Base-by-base conservation (phyloP, 2,329 filamentous ascomycete genomes). In the Epichloe sp. region DNA sequence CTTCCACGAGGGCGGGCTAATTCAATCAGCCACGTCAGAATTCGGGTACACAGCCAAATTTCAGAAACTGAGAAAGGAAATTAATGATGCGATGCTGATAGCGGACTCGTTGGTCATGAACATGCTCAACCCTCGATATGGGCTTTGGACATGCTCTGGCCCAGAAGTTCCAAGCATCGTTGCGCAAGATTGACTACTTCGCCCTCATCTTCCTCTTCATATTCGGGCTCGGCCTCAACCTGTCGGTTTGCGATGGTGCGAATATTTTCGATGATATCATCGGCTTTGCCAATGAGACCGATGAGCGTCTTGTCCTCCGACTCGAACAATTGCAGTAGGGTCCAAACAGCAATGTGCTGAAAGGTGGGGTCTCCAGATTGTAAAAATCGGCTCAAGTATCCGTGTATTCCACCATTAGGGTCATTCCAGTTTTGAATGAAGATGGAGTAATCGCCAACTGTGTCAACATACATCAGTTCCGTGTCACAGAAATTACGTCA, bases 281-380 rank as follows among this genome's bases (percentile, higher is more conserved):
- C 86, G 2, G 89, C 90, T 63, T 91, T 86, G 60, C 87, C 83
- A 59, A 98, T 96, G 47, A 88, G 81, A 47, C 83, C 83, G 56
- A 96, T 85, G n/a, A 98, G 75, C 51, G 82, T 85, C 69, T 86
- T 83, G 64, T 98, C 91, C 65, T 95, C 90, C 0, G 91, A 96
- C 69, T 98, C 93, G 48, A 98, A 83, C 3, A 98, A 78, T 65
- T 98, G 93, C 3, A 98, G 78, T 46, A 98, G 72, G 1, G 93
- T 98, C 93, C 93, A 98, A 56, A 97, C 95, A 48, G 93, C 93
- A 63, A 98, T 98, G 65, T 98, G 93, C 69, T 98, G 93, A 75
- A 98, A 98, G 0, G 93, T 98, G 1, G 93, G 83, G 64, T 98
- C 93, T 41, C 90, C 91, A 56, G 89, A 96, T 44, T 86, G 87